These are phyloP conservation scores for Talaromyces liani DNA, from an alignment of 495 filamentous ascomycete genomes.

Conservation along the genomic window DNA sequence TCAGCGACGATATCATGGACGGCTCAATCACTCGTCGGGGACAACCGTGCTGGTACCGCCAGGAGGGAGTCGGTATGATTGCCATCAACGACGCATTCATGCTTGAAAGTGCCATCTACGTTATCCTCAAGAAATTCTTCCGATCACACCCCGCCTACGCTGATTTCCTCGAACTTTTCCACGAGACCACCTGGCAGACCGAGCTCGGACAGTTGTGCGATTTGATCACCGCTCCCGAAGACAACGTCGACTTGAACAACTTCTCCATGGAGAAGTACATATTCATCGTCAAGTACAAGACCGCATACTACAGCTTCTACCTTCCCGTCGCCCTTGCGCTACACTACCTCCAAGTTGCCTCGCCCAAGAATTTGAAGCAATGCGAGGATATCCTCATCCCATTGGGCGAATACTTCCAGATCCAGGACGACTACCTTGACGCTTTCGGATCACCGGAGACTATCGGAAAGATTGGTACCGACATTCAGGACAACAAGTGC, in stretches of 20 bases:
- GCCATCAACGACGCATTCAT: conserved; percentile 99
- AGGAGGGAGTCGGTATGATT: conserved; percentile 79
- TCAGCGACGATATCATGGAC: conserved; percentile 99
- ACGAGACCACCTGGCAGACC: conserved; percentile 86
- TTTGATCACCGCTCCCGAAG: conserved; percentile 91
- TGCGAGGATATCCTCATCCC: conserved; percentile 90
- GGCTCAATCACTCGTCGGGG: conserved; percentile 85
- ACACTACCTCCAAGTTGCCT: conserved; percentile 72
- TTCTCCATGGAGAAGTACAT: conserved; percentile 92
- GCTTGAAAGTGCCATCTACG: conserved; percentile 85
- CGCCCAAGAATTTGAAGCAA: conserved; percentile 74
- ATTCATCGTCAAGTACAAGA: conserved; percentile 99
- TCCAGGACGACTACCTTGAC: conserved; percentile 98
- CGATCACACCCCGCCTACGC: conserved; percentile 75
- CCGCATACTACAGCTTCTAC: conserved; percentile 98
- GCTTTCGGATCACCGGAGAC: conserved; percentile 87
- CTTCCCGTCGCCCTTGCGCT: conserved; percentile 91
- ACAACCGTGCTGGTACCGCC: conserved; percentile 90
- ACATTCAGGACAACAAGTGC: conserved; percentile 99
- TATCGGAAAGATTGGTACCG: conserved; percentile 98
- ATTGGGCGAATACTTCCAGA: conserved; percentile 98
- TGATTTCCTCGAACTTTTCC: conserved; percentile 90
- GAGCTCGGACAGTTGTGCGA: conserved; percentile 93
- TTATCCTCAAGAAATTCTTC: conserved; percentile 89
- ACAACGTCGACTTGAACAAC: conserved; percentile 76